These are phyloP conservation scores for Strobilomyces echinocephalus DNA, from an alignment of 768 basidiomycete species.

Conservation along the genomic window DNA sequence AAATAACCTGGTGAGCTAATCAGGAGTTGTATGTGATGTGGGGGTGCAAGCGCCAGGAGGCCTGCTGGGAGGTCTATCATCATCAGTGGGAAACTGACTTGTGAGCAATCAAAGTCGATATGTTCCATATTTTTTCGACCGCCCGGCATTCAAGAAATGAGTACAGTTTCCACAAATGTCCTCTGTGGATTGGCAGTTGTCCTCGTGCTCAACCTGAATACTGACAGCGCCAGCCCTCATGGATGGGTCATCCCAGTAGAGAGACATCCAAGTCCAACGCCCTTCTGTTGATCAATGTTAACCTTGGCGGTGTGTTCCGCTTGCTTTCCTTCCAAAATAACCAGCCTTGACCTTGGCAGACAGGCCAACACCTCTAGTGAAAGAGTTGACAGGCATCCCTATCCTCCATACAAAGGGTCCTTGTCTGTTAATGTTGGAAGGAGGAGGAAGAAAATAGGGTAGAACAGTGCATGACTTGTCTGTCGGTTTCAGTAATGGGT, in stretches of 20 bases:
- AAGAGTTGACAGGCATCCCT: constrained; percentile 58
- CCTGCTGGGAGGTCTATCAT: constrained; percentile 13
- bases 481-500: constrained; percentile 74
- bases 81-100: constrained; percentile 7
- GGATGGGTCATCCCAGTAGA: no score
- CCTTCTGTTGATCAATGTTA: no score
- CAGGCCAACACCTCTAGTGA: constrained; percentile 36
- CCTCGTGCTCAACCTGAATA: no score
- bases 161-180: constrained; percentile 47
- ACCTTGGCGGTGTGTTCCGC: no score
- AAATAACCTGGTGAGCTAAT: constrained; percentile 28
- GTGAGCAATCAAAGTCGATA: constrained; percentile 38
- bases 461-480: constrained; percentile 70
- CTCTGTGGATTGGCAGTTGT: constrained; percentile 36
- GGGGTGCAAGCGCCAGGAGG: constrained; percentile 29
- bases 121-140: constrained; percentile 41
- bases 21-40: constrained; percentile 33
- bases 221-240: no score
- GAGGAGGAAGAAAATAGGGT: constrained; percentile 63
- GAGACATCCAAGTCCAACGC: no score
- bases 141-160: constrained; percentile 47
- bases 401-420: constrained; percentile 81
- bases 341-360: constrained; percentile 39
- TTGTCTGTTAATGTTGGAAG: constrained; percentile 61
- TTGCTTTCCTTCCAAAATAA: constrained; percentile 46